Evolutionary conservation across 1,139 yeast species (phyloP), one percentile per base, ranked within the genome.

Genomic region (Kodamaea derodonti): DNA sequence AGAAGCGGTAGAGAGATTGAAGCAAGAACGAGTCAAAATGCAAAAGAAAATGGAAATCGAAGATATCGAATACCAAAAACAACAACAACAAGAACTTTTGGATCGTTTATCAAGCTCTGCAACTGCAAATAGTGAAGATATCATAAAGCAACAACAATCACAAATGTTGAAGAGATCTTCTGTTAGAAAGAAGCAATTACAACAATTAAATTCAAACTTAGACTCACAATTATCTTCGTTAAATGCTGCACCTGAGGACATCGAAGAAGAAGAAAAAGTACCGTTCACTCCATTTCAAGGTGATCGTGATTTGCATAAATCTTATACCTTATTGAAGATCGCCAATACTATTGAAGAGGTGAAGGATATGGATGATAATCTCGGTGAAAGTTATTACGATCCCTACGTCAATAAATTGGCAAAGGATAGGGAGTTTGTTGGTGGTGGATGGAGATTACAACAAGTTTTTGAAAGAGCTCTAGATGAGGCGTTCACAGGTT

Each of bases 221-320:
- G 76, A 70, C 36, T 73, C 65, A 38, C 66, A 63, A 42, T 64
- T 66, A 39, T 57, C 52, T 33, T 57, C 64, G 27, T 54, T 57
- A 22, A 49, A 58, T 25, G 46, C 51, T 29, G 42, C 39, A 8
- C 45, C 44, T 20, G 51, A 50, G 26, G 55, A 47, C 17, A 51
- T 46, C 4, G 56, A 40, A 17, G 52, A 48, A 18, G 46, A 36
- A 14, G 39, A 52, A 14, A 51, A 53, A 25, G 65, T 76, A 3
- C 97, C 97, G 18, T 92, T 90, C 56, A 88, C 97, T 3, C 97
- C 98, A 10, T 90, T 92, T 60, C 79, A 80, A 51, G 97, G 97
- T 33, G 97, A 92, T 60, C 72, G 95, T 35, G 82, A 84, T 40
- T 46, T 65, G 14, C 58, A 66, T 27, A 56, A 60, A 34, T 61